Base-by-base conservation (phyloP, 176 grass and related monocot species). In the Leersia perrieri region DNA sequence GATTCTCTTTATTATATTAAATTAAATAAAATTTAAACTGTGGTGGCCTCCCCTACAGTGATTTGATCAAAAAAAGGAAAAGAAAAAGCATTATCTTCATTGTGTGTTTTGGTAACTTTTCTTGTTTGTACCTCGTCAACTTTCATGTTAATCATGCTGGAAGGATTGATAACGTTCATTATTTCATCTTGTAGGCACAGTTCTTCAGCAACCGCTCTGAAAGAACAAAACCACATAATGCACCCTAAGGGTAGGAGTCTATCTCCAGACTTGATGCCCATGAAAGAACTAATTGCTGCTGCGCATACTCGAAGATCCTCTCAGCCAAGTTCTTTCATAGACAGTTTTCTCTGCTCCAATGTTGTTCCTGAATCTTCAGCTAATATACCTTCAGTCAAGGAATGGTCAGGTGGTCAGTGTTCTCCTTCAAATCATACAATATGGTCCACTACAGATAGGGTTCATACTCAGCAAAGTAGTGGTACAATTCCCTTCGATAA, bases 201-300 rank as follows among this genome's bases (percentile, higher is more conserved):
- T 94, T 85, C 81, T 87, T 77, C 75, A 33, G 38, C 70, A 66
- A 70, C 44, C 22, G 44, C 73, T 74, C 73, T 30, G 5, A 77
- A 84, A 75, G 89, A 88, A 80, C 29, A 73, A 7, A 83, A 78
- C 25, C 71, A 15, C 3, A 88, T 62, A 74, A 47, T 82, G 65
- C 85, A 78, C 77, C 35, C 63, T 32, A 89, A 79, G 51, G 83
- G 86, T 79, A 87, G 68, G 66, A 80, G 77, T 83, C 85, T 75
- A 55, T 98, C 81, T 85, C 81, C 92, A 45, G 91, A 90, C 68
- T 72, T 73, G 34, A 86, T 44, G 23, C 85, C 83, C 62, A 81
- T 90, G 81, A 94, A 98, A 89, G 70, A 87, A 76, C 85, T 91
- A 85, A 85, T 91, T 89, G 88, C 90, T 84, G 90, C 87, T 83